A percentile compares a stretch with the other conserved stretches of the same genome.
Evolutionary conservation across 495 filamentous ascomycete species (phyloP).

Genomic region (Emericellopsis terricola): DNA sequence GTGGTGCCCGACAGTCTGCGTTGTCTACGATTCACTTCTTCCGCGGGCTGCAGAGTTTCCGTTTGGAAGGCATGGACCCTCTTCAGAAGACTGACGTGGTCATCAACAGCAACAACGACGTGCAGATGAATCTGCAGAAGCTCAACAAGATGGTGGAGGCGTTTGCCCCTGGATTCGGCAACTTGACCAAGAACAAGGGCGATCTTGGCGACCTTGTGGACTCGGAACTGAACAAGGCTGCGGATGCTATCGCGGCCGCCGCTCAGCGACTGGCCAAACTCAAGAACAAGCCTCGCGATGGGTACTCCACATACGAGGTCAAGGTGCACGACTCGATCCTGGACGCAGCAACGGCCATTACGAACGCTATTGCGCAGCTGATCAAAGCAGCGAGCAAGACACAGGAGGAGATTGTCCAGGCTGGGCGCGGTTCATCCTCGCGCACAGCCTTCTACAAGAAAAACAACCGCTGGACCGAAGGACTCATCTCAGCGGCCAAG

Average conservation of each 20-base stretch:
- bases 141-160: conserved; percentile 83
- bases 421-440: conserved; percentile 75
- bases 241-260: conserved; percentile 85
- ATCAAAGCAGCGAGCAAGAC: conserved; percentile 91
- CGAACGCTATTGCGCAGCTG: conserved; percentile 85
- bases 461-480: conserved; percentile 93
- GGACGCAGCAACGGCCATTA: conserved; percentile 85
- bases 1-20: conserved; percentile 67
- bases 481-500: conserved; percentile 90
- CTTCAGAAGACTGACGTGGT: conserved; percentile 86
- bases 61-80: conserved; percentile 72
- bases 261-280: conserved; percentile 75
- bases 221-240: conserved; percentile 79
- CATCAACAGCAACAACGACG: conserved; percentile 90
- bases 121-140: conserved; percentile 75
- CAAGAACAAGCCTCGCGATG: conserved; percentile 81
- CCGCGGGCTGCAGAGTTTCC: conserved; percentile 83
- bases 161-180: conserved; percentile 70
- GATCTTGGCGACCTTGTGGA: conserved; percentile 92
- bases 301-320: conserved; percentile 92
- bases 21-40: conserved; percentile 88
- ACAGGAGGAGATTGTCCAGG: conserved; percentile 94
- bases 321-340: conserved; percentile 88
- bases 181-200: conserved; percentile 59
- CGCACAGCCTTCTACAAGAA: conserved; percentile 98